A percentile compares a stretch with the other conserved stretches of the same genome.
Evolutionary conservation across 768 basidiomycete species (phyloP).

Genomic region (Xanthoconium purpureum): DNA sequence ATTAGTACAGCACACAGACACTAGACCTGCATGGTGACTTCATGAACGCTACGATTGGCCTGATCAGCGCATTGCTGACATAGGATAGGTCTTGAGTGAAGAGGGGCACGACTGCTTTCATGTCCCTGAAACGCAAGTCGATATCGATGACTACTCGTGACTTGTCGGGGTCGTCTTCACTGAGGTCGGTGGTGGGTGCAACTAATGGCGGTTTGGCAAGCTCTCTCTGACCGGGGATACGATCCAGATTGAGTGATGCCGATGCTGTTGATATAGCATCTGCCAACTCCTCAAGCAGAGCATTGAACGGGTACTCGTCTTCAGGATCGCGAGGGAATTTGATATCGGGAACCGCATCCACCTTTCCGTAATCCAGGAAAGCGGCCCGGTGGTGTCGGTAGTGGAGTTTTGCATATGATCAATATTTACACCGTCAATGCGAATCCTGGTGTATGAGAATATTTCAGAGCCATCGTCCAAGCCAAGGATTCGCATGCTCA

Average conservation of each 20-base stretch:
- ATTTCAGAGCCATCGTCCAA: background rate
- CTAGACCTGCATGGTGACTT: slow-evolving; percentile 55
- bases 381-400: slow-evolving; percentile 73
- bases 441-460: slow-evolving; percentile 73
- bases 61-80: slow-evolving; percentile 85
- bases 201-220: slow-evolving; percentile 83
- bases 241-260: slow-evolving; percentile 45
- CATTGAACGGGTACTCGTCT: slow-evolving; percentile 66
- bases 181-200: slow-evolving; percentile 53
- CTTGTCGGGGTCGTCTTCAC: slow-evolving; percentile 29
- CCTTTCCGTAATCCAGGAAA: slow-evolving; percentile 98
- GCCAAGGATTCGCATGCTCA: slow-evolving; percentile 33
- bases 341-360: slow-evolving; percentile 96
- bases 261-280: slow-evolving; percentile 76
- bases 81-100: slow-evolving; percentile 88
- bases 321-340: slow-evolving; percentile 91
- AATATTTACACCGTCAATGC: slow-evolving; percentile 94
- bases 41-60: slow-evolving; percentile 98
- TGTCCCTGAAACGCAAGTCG: slow-evolving; percentile 89
- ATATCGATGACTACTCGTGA: slow-evolving; percentile 79
- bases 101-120: slow-evolving; percentile 93
- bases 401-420: slow-evolving; percentile 89
- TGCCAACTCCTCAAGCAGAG: slow-evolving; percentile 84
- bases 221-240: slow-evolving; percentile 83
- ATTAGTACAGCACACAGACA: background rate